Evolutionary conservation across 1,139 yeast species (phyloP), one percentile per base, ranked within the genome.

Genomic region (Saccharomyces pastorianus): DNA sequence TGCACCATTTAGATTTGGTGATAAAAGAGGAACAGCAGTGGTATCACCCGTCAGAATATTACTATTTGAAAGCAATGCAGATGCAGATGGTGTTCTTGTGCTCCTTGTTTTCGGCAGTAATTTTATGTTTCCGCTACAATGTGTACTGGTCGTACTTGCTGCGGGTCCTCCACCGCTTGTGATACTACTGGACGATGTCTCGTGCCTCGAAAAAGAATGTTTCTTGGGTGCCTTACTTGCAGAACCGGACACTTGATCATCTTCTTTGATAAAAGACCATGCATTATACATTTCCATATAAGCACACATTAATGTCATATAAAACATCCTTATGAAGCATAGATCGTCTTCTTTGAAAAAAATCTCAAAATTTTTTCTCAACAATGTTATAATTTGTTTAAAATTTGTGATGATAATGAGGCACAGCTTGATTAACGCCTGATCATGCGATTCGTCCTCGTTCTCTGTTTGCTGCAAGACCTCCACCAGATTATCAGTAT

Each of bases 231-330:
- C 7, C 38, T 31, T 31, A 31, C 6, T 31, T 6, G 6, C 17
- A n/a, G 38, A 5, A n/a, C 17, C n/a, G 8, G 13, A 5, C 8
- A n/a, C 13, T n/a, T 31, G 14, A n/a, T 31, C 38, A n/a, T 31
- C 38, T 31, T 31, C 38, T 13, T 31, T 31, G 29, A 85, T 64
- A 0, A 82, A 71, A 58, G 75, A 76, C 77, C 87, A 86, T 0
- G 95, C 86, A 66, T 88, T 87, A 60, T 79, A 77, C 49, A 90
- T 72, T 68, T 91, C 98, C 56, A 82, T 79, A 58, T 88, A 81
- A 1, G 95, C 80, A 14, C 95, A 89, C 65, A 80, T 82, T 11
- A 88, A 67, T 3, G 89, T 80, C 65, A 89, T 76, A 57, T 87
- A 82, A 47, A 88, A 77, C 78, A 88, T 78, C 59, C 97, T 75